phyloP scores from a whole-genome alignment of 164 flowering plant genomes.

The Umbilicus rupestris region DNA sequence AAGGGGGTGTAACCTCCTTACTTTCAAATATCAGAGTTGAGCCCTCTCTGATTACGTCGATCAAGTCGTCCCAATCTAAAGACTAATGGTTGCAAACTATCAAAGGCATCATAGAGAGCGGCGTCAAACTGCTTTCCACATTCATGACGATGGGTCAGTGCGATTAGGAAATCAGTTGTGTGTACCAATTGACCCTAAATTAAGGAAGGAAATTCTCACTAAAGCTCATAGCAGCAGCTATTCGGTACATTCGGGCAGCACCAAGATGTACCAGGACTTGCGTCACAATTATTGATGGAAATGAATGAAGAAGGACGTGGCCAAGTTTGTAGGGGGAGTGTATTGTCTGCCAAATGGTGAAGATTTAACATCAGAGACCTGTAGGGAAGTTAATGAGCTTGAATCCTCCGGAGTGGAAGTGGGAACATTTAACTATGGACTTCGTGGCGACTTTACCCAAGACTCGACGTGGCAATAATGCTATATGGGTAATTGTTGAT shows the following conservation, averaged over 20 bases:
- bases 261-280: neutral
- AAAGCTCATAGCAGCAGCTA: neutral
- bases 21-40: too few relatives aligned
- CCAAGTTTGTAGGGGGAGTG: neutral
- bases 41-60: too few relatives aligned
- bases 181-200: too few relatives aligned
- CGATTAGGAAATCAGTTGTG: too few relatives aligned
- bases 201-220: neutral
- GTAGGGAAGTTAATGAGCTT: neutral
- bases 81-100: too few relatives aligned
- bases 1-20: too few relatives aligned
- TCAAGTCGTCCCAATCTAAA: too few relatives aligned
- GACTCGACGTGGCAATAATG: neutral
- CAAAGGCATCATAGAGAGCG: too few relatives aligned
- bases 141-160: too few relatives aligned
- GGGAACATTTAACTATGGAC: neutral
- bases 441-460: neutral
- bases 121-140: too few relatives aligned
- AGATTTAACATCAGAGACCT: slow-evolving; percentile 2
- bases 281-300: neutral
- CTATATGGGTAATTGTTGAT: neutral
- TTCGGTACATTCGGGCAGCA: neutral
- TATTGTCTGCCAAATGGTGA: neutral
- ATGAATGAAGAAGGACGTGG: neutral
- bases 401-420: neutral